A percentile compares a stretch with the other conserved stretches of the same genome.
These are phyloP conservation scores for Mycocentrospora acerina DNA, from an alignment of 2,329 filamentous ascomycete genomes.

Conservation along the genomic window DNA sequence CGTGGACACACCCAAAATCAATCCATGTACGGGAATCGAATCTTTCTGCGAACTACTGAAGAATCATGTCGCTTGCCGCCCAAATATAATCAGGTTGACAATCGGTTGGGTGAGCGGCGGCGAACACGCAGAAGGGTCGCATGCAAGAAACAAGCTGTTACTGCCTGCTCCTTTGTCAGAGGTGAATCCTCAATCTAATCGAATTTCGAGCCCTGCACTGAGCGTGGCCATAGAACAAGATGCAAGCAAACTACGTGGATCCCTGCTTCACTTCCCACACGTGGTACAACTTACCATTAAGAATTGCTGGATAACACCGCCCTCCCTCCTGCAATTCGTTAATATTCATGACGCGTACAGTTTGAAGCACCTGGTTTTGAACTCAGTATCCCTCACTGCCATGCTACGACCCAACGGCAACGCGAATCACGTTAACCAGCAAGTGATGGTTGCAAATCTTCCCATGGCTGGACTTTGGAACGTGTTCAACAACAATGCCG, in stretches of 20 bases:
- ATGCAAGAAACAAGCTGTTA: conserved; percentile 63
- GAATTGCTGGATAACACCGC: conserved; percentile 69
- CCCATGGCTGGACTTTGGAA: conserved; percentile 5
- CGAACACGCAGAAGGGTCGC: conserved; percentile 63
- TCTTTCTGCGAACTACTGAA: conserved; percentile 57
- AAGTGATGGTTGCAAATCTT: conserved; percentile 1
- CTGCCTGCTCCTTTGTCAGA: conserved; percentile 61
- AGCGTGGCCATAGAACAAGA: conserved; percentile 13
- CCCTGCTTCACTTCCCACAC: conserved; percentile 56
- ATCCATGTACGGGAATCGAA: conserved; percentile 54
- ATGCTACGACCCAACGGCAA: conserved; percentile 17
- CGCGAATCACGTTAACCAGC: conserved; percentile 3
- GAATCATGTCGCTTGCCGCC: conserved; percentile 50
- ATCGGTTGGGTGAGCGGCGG: conserved; percentile 70
- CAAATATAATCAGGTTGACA: conserved; percentile 59
- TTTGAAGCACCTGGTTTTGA: conserved; percentile 58
- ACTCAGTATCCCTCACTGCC: conserved; percentile 64
- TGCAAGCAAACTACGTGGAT: conserved; percentile 9
- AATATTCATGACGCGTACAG: conserved; percentile 49
- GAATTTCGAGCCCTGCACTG: conserved; percentile 2
- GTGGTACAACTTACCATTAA: conserved; percentile 62
- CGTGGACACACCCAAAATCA: conserved; percentile 52
- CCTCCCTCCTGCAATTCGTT: conserved; percentile 57
- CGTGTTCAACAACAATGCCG: conserved; percentile 13
- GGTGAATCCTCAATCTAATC: conserved; percentile 4